Evolutionary conservation across 306 rosid genomes (phyloP).

Genomic region (Castanea crenata): DNA sequence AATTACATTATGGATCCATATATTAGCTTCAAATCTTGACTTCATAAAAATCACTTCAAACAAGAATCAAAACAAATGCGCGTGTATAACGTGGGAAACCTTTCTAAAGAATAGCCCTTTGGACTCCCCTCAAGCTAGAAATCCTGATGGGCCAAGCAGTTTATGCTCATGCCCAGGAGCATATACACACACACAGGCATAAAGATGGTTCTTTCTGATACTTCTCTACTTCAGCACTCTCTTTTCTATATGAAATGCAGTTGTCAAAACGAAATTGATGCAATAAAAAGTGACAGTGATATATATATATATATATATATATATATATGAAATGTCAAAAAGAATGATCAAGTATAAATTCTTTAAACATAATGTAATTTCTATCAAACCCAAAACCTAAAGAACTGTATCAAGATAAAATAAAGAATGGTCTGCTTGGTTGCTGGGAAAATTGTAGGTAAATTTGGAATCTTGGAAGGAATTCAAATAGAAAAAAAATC

Average conservation of each 20-base stretch:
- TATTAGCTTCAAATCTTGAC: neutral
- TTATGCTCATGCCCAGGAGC: too few relatives aligned
- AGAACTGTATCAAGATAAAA: neutral
- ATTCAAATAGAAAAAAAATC: neutral
- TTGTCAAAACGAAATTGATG: neutral
- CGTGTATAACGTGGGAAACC: too few relatives aligned
- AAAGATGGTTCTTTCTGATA: neutral
- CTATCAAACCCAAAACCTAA: conserved; percentile 14
- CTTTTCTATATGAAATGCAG: neutral
- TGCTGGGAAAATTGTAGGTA: neutral
- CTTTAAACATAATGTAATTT: neutral
- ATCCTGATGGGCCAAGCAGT: too few relatives aligned
- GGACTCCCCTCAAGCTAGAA: too few relatives aligned
- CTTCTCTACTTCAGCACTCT: neutral
- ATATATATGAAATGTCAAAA: neutral
- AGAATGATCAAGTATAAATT: neutral
- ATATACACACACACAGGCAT: fast-evolving
- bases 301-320: too few relatives aligned
- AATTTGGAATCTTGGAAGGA: conserved; percentile 5
- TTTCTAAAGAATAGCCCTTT: too few relatives aligned
- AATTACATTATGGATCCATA: neutral
- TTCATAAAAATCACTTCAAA: too few relatives aligned
- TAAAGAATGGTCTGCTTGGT: neutral
- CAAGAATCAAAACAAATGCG: neutral
- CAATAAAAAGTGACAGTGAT: neutral